Evolutionary conservation across 345 rosid species (phyloP).

Genomic region (Sisymbrium irio): DNA sequence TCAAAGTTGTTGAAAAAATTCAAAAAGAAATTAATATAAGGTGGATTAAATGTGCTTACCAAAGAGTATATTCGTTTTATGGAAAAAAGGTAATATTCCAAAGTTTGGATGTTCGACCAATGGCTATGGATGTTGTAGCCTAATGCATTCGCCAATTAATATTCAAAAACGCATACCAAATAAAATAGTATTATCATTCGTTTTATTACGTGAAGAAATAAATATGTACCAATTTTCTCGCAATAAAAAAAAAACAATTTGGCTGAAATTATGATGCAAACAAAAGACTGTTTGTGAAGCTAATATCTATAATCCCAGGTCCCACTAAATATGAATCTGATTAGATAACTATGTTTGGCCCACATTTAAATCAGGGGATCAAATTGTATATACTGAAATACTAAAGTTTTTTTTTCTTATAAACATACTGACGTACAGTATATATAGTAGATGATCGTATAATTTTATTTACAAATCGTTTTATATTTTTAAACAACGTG

Average conservation of each 20-base stretch:
- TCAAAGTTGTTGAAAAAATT: background rate
- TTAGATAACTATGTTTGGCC: background rate
- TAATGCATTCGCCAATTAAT: background rate
- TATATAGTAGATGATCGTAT: background rate
- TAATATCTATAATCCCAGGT: background rate
- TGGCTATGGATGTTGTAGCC: background rate
- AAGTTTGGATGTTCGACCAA: background rate
- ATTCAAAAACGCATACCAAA: background rate
- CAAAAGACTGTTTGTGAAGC: background rate
- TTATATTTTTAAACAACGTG: constrained; percentile 11
- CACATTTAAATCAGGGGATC: constrained; percentile 1
- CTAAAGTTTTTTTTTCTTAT: too few relatives aligned
- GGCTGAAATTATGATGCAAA: background rate
- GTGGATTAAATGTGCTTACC: background rate
- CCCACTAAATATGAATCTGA: background rate
- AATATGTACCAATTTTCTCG: background rate
- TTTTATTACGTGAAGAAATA: background rate
- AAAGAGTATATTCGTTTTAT: constrained; percentile 10
- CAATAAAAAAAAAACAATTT: background rate
- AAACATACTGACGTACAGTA: too few relatives aligned
- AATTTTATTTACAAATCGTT: background rate
- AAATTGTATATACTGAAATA: background rate
- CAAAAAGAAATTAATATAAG: background rate
- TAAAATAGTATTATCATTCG: background rate
- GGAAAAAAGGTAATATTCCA: background rate